A percentile compares a stretch with the other conserved stretches of the same genome.
phyloP scores from a whole-genome alignment of 23 red algal species.

The Chondrus crispus region DNA sequence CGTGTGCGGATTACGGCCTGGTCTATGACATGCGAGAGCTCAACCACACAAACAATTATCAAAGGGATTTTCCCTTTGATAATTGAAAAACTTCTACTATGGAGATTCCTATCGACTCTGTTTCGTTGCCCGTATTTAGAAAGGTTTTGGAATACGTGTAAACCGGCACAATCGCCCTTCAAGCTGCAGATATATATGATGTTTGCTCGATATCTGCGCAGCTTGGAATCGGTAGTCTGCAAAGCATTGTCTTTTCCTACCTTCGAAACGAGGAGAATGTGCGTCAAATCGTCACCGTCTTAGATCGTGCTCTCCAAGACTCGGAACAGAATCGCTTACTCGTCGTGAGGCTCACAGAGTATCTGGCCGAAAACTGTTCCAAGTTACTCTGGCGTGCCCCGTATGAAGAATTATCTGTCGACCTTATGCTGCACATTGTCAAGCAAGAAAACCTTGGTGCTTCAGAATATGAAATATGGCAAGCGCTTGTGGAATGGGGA shows the following conservation, averaged over 20 bases:
- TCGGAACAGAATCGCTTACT: background rate
- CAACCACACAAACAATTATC: too few relatives aligned
- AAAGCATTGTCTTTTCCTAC: slow-evolving; percentile 15
- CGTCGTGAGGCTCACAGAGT: slow-evolving; percentile 3
- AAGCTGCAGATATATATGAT: slow-evolving; percentile 4
- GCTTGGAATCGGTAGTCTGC: slow-evolving; percentile 25
- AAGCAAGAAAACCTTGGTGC: slow-evolving; percentile 43
- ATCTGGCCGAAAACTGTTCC: background rate
- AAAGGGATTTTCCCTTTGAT: too few relatives aligned
- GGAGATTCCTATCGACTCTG: background rate
- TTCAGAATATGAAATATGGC: slow-evolving; percentile 27
- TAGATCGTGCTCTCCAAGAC: slow-evolving; percentile 16
- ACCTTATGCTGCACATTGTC: slow-evolving; percentile 20
- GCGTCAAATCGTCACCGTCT: background rate
- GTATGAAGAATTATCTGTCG: background rate
- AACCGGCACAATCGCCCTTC: slow-evolving; percentile 9
- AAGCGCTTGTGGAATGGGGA: slow-evolving; percentile 13
- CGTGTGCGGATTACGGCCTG: too few relatives aligned
- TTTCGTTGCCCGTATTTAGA: background rate
- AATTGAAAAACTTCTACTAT: too few relatives aligned
- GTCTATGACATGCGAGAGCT: too few relatives aligned
- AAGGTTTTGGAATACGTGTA: slow-evolving; percentile 41
- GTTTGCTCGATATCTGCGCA: background rate
- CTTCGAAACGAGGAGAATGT: slow-evolving; percentile 8
- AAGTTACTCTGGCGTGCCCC: background rate